These are phyloP conservation scores for Aspergillus ibericus DNA, from an alignment of 2,329 filamentous ascomycete species.

Conservation along the genomic window DNA sequence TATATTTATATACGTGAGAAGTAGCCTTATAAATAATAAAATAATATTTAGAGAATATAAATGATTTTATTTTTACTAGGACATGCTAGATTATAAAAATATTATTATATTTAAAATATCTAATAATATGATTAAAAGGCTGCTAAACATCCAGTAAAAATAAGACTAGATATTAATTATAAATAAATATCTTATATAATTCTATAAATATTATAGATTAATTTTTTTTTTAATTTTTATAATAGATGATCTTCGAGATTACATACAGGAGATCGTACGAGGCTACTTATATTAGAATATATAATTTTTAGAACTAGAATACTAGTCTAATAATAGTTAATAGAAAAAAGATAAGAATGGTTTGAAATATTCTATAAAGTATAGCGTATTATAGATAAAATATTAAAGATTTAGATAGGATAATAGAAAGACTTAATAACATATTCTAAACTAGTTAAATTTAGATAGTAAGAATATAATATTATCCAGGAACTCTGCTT, in stretches of 20 bases:
- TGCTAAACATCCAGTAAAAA: conserved; percentile 19
- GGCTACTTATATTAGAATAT: conserved; percentile 17
- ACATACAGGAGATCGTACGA: conserved; percentile 16
- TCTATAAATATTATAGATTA: background rate
- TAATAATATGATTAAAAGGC: conserved; percentile 20
- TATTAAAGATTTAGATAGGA: background rate
- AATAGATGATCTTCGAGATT: conserved; percentile 14
- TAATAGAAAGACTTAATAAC: background rate
- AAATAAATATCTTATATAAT: conserved; percentile 16
- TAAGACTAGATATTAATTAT: conserved; percentile 18
- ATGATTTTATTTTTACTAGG: conserved; percentile 22
- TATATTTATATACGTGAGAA: conserved; percentile 25
- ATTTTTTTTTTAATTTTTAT: conserved; percentile 14
- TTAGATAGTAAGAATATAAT: background rate
- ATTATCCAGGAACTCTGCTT: background rate
- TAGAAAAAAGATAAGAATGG: background rate
- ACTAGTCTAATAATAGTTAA: conserved; percentile 12
- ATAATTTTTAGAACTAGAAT: conserved; percentile 20
- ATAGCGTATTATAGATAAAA: background rate
- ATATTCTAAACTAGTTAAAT: background rate
- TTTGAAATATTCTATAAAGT: background rate
- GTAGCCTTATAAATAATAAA: conserved; percentile 16
- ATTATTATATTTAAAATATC: conserved; percentile 22
- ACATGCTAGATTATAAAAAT: conserved; percentile 17
- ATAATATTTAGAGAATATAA: conserved; percentile 20